Evolutionary conservation across 1,139 yeast genomes (phyloP).

Genomic region (Suhomyces choctaworum): DNA sequence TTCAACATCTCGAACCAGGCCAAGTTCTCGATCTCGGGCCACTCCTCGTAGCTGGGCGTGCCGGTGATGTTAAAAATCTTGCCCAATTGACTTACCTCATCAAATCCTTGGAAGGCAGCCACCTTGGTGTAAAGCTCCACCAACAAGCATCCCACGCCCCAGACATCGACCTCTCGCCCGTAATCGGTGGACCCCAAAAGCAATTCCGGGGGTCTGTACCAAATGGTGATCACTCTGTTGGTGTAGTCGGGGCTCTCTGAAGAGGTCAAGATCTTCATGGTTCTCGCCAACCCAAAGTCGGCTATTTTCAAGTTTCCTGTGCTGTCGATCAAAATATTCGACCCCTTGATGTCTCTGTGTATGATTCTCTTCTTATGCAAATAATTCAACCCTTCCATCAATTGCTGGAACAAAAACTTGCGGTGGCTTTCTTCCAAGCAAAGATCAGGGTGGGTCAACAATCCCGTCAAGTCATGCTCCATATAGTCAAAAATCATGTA

Average conservation of each 20-base stretch:
- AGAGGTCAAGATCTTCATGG: conserved; percentile 57
- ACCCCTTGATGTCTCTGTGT: conserved; percentile 94
- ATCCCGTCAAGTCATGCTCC: conserved; percentile 91
- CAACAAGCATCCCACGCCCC: conserved; percentile 95
- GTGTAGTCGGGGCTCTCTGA: conserved; percentile 75
- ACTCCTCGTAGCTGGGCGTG: conserved; percentile 69
- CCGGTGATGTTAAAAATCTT: conserved; percentile 85
- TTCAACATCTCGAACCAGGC: conserved; percentile 93
- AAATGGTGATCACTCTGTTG: conserved; percentile 88
- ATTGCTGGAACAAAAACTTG: conserved; percentile 74
- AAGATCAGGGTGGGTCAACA: conserved; percentile 75
- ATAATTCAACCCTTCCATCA: conserved; percentile 78
- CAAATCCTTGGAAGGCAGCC: conserved; percentile 85
- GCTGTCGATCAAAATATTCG: conserved; percentile 76
- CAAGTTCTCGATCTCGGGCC: conserved; percentile 75
- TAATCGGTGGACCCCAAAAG: conserved; percentile 87
- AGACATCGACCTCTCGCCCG: conserved; percentile 88
- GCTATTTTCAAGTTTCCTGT: conserved; percentile 80
- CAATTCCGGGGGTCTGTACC: conserved; percentile 98
- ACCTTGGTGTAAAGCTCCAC: conserved; percentile 73
- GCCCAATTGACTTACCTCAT: conserved; percentile 80
- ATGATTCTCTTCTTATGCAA: conserved; percentile 77
- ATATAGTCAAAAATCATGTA: conserved; percentile 93
- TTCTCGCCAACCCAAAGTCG: conserved; percentile 91
- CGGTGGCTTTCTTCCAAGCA: conserved; percentile 63